These are phyloP conservation scores for Starmera pachycereana DNA, from an alignment of 805 yeast species.

Conservation along the genomic window DNA sequence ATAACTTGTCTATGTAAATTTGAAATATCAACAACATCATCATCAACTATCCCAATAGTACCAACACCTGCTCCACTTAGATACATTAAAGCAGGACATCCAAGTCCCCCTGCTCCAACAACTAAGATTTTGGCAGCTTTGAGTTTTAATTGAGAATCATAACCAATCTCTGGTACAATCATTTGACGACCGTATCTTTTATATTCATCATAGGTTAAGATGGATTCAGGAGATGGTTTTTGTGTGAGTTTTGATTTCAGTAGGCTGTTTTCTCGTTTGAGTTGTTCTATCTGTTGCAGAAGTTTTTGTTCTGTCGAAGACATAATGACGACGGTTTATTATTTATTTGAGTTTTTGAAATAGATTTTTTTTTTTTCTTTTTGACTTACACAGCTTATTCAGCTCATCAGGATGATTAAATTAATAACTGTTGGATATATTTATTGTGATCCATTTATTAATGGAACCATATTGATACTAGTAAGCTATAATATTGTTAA, in stretches of 20 bases:
- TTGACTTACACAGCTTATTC: too few species aligned
- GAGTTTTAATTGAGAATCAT: constrained; percentile 46
- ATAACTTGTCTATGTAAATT: constrained; percentile 86
- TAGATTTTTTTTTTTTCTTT: too few species aligned
- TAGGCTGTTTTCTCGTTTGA: neutral
- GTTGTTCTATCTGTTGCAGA: neutral
- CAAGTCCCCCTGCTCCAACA: constrained; percentile 95
- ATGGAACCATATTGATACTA: too few species aligned
- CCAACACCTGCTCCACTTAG: constrained; percentile 87
- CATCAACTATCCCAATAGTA: constrained; percentile 74
- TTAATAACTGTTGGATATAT: too few species aligned
- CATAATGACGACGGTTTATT: too few species aligned
- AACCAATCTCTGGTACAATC: constrained; percentile 68
- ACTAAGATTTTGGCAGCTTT: constrained; percentile 56
- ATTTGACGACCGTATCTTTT: constrained; percentile 87
- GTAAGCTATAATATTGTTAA: too few species aligned
- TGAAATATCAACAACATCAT: constrained; percentile 73
- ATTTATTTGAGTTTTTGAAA: too few species aligned
- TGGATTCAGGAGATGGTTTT: neutral
- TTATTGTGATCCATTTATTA: too few species aligned
- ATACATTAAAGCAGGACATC: constrained; percentile 84
- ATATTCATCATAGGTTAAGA: constrained; percentile 50
- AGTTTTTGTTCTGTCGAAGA: too few species aligned
- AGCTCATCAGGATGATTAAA: too few species aligned
- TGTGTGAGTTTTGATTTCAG: neutral